These are phyloP conservation scores for Pelargonium myrrhifolium DNA, from an alignment of 441 rosid species.

Conservation along the genomic window DNA sequence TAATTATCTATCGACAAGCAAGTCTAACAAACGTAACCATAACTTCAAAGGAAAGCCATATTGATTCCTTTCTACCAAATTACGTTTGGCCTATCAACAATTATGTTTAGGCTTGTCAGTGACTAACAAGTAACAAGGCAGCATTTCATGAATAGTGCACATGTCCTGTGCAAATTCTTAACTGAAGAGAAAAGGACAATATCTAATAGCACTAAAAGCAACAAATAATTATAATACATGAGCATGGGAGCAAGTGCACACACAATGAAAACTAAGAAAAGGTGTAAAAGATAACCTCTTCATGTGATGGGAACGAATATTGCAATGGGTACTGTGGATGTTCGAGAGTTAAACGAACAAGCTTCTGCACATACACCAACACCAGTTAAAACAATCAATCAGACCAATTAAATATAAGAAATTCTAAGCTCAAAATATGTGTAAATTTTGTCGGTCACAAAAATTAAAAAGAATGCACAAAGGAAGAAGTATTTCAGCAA, in stretches of 20 bases:
- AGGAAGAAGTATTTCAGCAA: background rate
- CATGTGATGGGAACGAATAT: slow-evolving; percentile 1
- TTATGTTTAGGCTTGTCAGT: background rate
- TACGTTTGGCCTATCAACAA: background rate
- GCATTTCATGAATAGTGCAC: too few relatives aligned
- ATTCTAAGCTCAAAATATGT: background rate
- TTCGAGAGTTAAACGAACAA: background rate
- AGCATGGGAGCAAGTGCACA: background rate
- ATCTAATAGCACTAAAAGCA: background rate
- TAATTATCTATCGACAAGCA: background rate
- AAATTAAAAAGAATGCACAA: too few relatives aligned
- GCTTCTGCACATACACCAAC: background rate
- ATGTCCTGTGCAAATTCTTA: too few relatives aligned
- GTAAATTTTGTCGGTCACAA: background rate
- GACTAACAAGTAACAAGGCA: too few relatives aligned
- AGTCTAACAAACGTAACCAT: background rate
- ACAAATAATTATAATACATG: background rate
- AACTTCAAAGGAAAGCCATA: background rate
- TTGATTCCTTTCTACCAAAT: background rate
- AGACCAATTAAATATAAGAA: background rate
- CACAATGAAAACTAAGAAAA: slow-evolving; percentile 1
- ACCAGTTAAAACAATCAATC: background rate
- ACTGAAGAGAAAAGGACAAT: background rate
- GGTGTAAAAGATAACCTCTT: slow-evolving; percentile 29
- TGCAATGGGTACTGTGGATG: slow-evolving; percentile 2